Evolutionary conservation across 2,329 filamentous ascomycete genomes (phyloP).

Genomic region (Phaeosphaeriaceae sp.): DNA sequence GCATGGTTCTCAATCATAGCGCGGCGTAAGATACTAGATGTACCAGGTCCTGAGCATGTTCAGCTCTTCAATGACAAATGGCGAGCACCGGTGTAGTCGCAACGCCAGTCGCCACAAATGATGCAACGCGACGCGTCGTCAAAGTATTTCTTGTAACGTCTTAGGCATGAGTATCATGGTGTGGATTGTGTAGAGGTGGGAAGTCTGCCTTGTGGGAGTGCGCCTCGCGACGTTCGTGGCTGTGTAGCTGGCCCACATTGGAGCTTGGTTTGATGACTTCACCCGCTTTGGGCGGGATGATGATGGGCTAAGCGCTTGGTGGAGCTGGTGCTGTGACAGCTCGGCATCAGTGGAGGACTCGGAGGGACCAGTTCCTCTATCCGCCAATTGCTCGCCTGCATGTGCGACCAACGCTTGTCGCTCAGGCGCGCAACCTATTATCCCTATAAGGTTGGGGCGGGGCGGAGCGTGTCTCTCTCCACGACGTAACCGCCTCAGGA

Average conservation of each 20-base stretch:
- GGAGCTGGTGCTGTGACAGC: constrained; percentile 20
- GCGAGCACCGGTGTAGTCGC: background rate
- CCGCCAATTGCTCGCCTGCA: constrained; percentile 9
- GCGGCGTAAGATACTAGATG: background rate
- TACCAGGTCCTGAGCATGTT: background rate
- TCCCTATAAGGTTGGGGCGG: constrained; percentile 22
- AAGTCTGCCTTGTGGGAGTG: constrained; percentile 34
- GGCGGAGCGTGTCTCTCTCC: constrained; percentile 6
- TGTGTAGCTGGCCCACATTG: constrained; percentile 21
- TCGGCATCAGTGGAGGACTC: constrained; percentile 11
- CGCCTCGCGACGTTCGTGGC: constrained; percentile 34
- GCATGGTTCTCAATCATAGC: constrained; percentile 3
- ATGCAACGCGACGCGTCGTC: constrained; percentile 15
- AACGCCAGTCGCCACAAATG: background rate
- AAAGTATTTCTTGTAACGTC: background rate
- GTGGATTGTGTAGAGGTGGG: constrained; percentile 10
- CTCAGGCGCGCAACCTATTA: constrained; percentile 6
- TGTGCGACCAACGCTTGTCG: constrained; percentile 3
- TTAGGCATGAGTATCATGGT: constrained; percentile 10
- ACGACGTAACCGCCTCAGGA: constrained; percentile 5
- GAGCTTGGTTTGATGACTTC: constrained; percentile 16
- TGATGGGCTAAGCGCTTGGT: background rate
- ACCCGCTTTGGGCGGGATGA: constrained; percentile 3
- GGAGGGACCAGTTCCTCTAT: constrained; percentile 6
- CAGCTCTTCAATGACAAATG: background rate